These are phyloP conservation scores for Rhodotorula graminis DNA, from an alignment of 768 basidiomycete species.

Conservation along the genomic window DNA sequence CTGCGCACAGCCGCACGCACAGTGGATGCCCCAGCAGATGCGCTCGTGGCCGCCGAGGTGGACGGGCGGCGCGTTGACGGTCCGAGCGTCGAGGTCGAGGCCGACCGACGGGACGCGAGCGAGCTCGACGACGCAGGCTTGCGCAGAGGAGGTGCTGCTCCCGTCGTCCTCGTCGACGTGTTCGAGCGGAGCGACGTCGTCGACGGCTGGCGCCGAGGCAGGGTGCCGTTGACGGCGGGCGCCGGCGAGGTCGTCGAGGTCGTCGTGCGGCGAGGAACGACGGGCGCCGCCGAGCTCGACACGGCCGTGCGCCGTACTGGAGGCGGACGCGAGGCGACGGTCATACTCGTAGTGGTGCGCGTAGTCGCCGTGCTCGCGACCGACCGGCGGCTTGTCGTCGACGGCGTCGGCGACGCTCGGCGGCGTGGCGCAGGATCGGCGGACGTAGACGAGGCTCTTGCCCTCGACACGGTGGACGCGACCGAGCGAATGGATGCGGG, in stretches of 20 bases:
- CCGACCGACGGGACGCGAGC: constrained; percentile 45
- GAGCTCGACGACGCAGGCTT: constrained; percentile 24
- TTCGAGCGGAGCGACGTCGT: background rate
- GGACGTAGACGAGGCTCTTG: background rate
- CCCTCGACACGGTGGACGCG: no score
- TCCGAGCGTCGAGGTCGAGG: constrained; percentile 49
- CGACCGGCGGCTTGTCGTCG: background rate
- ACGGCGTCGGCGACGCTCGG: background rate
- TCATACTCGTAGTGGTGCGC: background rate
- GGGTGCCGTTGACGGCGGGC: no score
- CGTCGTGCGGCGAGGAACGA: no score
- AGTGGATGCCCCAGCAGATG: background rate
- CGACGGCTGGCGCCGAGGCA: background rate
- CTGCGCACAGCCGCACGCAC: background rate
- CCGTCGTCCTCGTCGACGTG: background rate
- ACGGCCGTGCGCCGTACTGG: no score
- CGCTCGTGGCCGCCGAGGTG: background rate
- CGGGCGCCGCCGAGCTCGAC: background rate
- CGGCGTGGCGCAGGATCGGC: background rate
- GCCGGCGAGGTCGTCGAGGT: background rate
- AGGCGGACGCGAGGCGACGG: no score
- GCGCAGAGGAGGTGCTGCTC: background rate
- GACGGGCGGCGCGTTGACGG: background rate
- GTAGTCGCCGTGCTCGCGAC: background rate
- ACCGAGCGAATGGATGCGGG: background rate